A percentile compares a stretch with the other conserved stretches of the same genome.
Conservation (phyloP, 2,329 filamentous ascomycete species). For the Zymoseptoria ardabiliae region DNA sequence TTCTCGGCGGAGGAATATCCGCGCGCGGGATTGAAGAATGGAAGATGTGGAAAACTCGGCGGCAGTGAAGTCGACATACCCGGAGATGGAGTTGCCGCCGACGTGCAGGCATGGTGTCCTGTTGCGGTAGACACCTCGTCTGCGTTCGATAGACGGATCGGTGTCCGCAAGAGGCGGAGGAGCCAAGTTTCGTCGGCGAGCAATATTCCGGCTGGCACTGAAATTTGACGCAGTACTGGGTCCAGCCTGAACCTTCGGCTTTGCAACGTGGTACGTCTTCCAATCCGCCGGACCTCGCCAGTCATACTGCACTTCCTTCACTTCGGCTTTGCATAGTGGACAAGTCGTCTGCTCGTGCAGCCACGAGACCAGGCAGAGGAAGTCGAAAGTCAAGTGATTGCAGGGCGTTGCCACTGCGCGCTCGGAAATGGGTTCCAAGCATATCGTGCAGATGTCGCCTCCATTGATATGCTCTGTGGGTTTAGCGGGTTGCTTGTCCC, state of each 20-base stretch:
- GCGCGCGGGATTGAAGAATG: constrained; percentile 65
- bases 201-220: not conserved
- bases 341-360: constrained; percentile 64
- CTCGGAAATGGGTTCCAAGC: constrained; percentile 68
- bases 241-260: not conserved
- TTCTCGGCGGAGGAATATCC: constrained; percentile 76
- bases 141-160: constrained; percentile 45
- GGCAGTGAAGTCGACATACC: constrained; percentile 67
- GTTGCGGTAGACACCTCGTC: constrained; percentile 65
- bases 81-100: constrained; percentile 70
- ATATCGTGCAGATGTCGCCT: constrained; percentile 69
- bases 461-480: not conserved
- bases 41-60: constrained; percentile 55
- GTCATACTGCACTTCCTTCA: constrained; percentile 59
- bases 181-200: not conserved
- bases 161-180: not conserved
- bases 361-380: constrained; percentile 77
- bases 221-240: not conserved
- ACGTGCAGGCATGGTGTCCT: constrained; percentile 72
- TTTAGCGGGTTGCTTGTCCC: constrained; percentile 4
- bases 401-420: constrained; percentile 67
- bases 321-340: constrained; percentile 61
- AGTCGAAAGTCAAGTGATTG: constrained; percentile 75
- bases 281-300: constrained; percentile 46
- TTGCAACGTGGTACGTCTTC: constrained; percentile 46